Percentiles rank a stretch among this genome's conserved stretches.
These are phyloP conservation scores for Penicillium sp. DNA, from an alignment of 2,329 filamentous ascomycete species.

Conservation along the genomic window DNA sequence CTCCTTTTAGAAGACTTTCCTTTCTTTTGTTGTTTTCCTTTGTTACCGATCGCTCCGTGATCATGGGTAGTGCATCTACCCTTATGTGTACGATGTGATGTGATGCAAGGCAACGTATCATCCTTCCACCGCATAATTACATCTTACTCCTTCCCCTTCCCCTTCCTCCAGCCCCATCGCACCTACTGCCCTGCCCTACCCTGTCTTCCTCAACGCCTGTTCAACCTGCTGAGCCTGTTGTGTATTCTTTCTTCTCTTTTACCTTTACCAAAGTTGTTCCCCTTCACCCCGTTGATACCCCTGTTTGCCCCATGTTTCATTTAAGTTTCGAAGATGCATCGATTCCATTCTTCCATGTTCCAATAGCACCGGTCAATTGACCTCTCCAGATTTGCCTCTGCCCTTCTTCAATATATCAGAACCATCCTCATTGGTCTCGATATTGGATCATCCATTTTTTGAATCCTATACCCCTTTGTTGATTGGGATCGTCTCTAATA, in stretches of 20 bases:
- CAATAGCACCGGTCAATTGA: slow-evolving; percentile 10
- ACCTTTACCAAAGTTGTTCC: slow-evolving; percentile 4
- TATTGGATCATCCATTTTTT: neutral
- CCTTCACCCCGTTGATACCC: slow-evolving; percentile 31
- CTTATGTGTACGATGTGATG: slow-evolving; percentile 11
- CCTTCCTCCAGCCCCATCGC: neutral
- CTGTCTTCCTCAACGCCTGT: neutral
- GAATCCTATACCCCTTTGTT: neutral
- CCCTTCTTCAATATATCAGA: neutral
- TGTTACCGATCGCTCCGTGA: slow-evolving; percentile 9
- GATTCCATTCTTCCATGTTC: slow-evolving; percentile 20
- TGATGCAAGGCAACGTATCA: slow-evolving; percentile 10
- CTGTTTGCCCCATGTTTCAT: slow-evolving; percentile 23
- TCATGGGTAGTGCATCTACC: slow-evolving; percentile 6
- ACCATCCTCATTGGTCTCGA: neutral
- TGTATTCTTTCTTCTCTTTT: neutral
- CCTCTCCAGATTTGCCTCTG: neutral
- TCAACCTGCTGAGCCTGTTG: slow-evolving; percentile 10
- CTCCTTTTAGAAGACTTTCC: slow-evolving; percentile 30
- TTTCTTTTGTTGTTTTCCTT: slow-evolving; percentile 25
- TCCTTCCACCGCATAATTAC: slow-evolving; percentile 10
- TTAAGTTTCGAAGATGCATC: slow-evolving; percentile 18
- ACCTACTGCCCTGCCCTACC: neutral
- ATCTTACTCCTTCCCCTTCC: slow-evolving; percentile 9
- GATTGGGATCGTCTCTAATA: neutral